These are phyloP conservation scores for Colletotrichum destructivum DNA, from an alignment of 2,329 filamentous ascomycete genomes.

Conservation along the genomic window DNA sequence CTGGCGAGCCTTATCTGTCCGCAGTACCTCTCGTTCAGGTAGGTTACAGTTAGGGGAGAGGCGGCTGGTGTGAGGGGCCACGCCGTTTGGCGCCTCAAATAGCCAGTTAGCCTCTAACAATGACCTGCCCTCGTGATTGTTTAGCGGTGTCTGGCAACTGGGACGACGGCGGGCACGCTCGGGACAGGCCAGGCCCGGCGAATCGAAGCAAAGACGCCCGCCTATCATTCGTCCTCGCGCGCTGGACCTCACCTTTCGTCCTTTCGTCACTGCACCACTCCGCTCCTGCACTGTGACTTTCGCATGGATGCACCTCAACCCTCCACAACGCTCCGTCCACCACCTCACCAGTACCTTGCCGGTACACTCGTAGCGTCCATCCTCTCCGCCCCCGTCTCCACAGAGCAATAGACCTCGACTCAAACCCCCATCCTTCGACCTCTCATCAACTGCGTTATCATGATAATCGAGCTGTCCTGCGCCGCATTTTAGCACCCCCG, in stretches of 20 bases:
- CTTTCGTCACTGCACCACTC: slow-evolving; percentile 19
- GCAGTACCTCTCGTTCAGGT: not conserved
- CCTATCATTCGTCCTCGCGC: slow-evolving; percentile 30
- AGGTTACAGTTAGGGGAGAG: slow-evolving; percentile 5
- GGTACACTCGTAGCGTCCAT: slow-evolving; percentile 17
- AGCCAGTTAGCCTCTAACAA: slow-evolving; percentile 34
- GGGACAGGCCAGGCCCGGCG: slow-evolving; percentile 34
- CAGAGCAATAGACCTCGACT: slow-evolving; percentile 38
- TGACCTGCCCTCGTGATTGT: slow-evolving; percentile 42
- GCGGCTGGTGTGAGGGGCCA: slow-evolving; percentile 28
- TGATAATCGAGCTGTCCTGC: slow-evolving; percentile 37
- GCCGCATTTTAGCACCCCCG: slow-evolving; percentile 21
- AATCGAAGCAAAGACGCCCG: slow-evolving; percentile 24
- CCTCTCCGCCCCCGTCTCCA: slow-evolving; percentile 26
- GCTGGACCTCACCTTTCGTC: slow-evolving; percentile 25
- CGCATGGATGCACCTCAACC: slow-evolving; percentile 31
- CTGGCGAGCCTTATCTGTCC: slow-evolving; percentile 28
- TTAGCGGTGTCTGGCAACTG: slow-evolving; percentile 34
- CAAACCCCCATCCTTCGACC: slow-evolving; percentile 33
- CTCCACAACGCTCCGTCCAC: slow-evolving; percentile 28
- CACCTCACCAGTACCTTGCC: slow-evolving; percentile 20
- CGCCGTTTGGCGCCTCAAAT: slow-evolving; percentile 38
- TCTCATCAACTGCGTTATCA: slow-evolving; percentile 38
- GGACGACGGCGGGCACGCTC: slow-evolving; percentile 35
- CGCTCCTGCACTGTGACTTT: slow-evolving; percentile 10